Base-by-base conservation (phyloP, 2,329 filamentous ascomycete genomes). In the Xylaria sp. region DNA sequence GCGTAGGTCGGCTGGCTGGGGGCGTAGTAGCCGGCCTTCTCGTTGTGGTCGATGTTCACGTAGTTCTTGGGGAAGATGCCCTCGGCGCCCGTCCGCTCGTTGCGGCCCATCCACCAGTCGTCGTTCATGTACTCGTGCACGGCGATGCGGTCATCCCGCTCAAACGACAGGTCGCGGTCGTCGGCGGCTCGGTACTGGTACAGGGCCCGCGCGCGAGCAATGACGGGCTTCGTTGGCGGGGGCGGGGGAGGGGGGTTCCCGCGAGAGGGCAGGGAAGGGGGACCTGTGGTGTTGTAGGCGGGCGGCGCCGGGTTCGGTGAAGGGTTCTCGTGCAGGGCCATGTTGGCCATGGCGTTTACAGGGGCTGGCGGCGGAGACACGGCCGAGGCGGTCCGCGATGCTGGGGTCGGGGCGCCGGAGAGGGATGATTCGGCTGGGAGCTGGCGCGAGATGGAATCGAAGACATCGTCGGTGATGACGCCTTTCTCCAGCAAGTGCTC, bases 31-130 rank as follows among this genome's bases (percentile, higher is more conserved):
- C 80, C 69, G 73, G 75, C 64, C 52, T 81, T 77, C 65, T 78
- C 69, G 66, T 73, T 74, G 75, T 90, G 87, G 69, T 93, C 88
- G 53, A 90, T 78, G 53, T 91, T 81, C 65, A 96, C 93, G 74
- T 98, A 98, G 75, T 86, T 92, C 69, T 90, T 87, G n/a, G 94
- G 94, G 84, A 98, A 98, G 75, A 98, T 97, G 70, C 94, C 94
- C 79, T 96, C 92, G 68, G 86, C 80, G 58, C 90, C 90, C 8
- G 93, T 96, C 54, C 92, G 87, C 72, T 89, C 82, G 78, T 96
- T 97, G 70, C 86, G 87, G 68, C 94, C 94, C 83, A 92, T 89
- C 92, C 93, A 97, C 94, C 94, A 98, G 78, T 98, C 93, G 65
- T 89, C 87, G 78, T 98, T 98, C 90, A 97, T 95, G 81, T 96